Base-by-base conservation (phyloP, 2,329 filamentous ascomycete species). In the Hypoxylon sp. region DNA sequence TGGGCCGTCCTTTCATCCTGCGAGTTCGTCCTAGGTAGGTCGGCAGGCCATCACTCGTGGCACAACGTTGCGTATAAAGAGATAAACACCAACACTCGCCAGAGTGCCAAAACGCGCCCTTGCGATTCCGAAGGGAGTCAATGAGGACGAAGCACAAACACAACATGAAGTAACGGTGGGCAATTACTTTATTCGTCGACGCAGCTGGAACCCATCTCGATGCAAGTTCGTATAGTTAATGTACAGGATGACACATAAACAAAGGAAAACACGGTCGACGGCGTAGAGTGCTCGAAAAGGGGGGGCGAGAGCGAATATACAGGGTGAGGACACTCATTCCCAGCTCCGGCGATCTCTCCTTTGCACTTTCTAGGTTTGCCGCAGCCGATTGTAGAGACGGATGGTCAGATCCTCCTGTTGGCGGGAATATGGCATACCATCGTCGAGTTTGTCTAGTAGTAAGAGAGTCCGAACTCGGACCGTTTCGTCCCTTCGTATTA, bases 221-320 rank as follows among this genome's bases (percentile, higher is more conserved):
- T 69, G 67, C 67, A 67, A 61, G 51, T 69, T 65, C 32, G 70
- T 72, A 20, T 40, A 70, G 71, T 69, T 73, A 70, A 71, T 70
- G 74, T 76, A 76, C 74, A 75, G 67, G 71, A 67, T 70, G 67
- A 73, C 67, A 73, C 57, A 55, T 56, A 58, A 46, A 65, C 50
- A 60, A 67, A 69, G 30, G 73, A 70, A 64, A 73, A 67, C 60
- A 70, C 51, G 68, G 69, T 72, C 69, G 71, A 68, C 70, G 65
- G 61, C 60, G 67, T 49, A 62, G 54, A 57, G 58, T 68, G 69
- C 69, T 70, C 65, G 61, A 67, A 70, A 56, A 64, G 65, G 61
- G 57, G 62, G 61, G 57, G 30, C 60, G 65, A 61, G 62, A 65
- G 65, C 70, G 67, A 70, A 67, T 71, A 72, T 73, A 73, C 68